Base-by-base conservation (phyloP, 176 grass and related monocot species). In the Dendrocalamus sinicus region DNA sequence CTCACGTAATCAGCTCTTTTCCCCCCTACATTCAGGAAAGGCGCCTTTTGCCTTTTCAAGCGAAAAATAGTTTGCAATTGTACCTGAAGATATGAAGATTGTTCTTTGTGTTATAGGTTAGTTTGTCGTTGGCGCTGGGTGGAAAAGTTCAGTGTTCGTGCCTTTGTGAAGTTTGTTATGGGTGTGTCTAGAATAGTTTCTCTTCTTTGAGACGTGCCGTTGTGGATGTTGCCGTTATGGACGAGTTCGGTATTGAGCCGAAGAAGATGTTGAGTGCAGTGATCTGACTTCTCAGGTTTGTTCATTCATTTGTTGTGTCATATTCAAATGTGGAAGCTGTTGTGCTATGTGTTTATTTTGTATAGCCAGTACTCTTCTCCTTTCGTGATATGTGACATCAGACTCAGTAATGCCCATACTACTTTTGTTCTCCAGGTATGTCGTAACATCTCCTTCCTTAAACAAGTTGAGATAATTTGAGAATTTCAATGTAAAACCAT, bases 221-320 rank as follows among this genome's bases (percentile, higher is more conserved):
- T 47, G 4, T 16, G 28, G 24, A 73, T 78, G 22, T 24, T 7
- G 23, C 46, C 0, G 66, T 72, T 72, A 87, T n/a, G 23, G 4
- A 37, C 6, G 23, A 35, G 54, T 70, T 82, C 4, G 12, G 22
- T 53, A 74, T 26, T 11, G 10, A 40, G 78, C 12, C 1, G 7
- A 77, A 66, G 39, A 79, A 64, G 47, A 6, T 16, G 17, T 64
- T 51, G 37, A 37, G 75, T 84, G 51, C 30, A 45, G 32, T 67
- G 48, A 59, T 22, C 23, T 7, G 9, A 30, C 22, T 67, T 40
- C 28, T 44, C 16, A 28, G 39, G n/a, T 43, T 48, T 70, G 20
- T 47, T 73, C 77, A 81, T 75, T 75, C 70, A 15, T 87, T 74
- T 67, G 35, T 48, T 47, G 60, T 81, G 78, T 44, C 59, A 20